phyloP scores from a whole-genome alignment of 225 moss, liverwort and hornwort genomes.

The Rhytidiadelphus loreus region DNA sequence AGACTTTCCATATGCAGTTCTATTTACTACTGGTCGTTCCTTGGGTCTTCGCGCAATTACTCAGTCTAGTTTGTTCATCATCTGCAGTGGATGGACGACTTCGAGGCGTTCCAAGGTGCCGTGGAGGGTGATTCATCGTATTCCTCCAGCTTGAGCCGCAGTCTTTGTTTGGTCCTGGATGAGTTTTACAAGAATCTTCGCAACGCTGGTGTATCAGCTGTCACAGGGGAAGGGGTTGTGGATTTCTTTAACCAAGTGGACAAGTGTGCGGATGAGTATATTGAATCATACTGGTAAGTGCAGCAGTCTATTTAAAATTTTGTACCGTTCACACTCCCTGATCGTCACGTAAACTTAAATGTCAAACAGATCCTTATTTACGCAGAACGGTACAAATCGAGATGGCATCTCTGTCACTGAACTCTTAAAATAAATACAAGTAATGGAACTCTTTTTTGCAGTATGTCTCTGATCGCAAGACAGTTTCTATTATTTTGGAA shows the following conservation, averaged over 20 bases:
- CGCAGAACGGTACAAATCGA: background rate
- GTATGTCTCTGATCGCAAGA: background rate
- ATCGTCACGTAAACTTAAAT: background rate
- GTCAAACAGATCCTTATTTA: background rate
- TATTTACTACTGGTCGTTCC: background rate
- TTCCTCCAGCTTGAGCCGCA: constrained; percentile 81
- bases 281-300: constrained; percentile 71
- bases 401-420: background rate
- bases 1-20: background rate
- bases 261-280: constrained; percentile 56
- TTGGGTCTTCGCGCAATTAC: background rate
- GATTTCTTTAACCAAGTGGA: constrained; percentile 64
- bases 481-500: background rate
- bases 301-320: background rate
- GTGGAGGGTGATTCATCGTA: constrained; percentile 88
- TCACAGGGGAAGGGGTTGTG: constrained; percentile 68
- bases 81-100: constrained; percentile 94
- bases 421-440: background rate
- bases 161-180: constrained; percentile 84
- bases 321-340: background rate
- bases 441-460: background rate
- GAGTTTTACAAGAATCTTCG: constrained; percentile 93
- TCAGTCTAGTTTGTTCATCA: background rate
- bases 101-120: constrained; percentile 81
- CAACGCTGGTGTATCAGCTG: constrained; percentile 74